Percentiles rank a stretch among this genome's conserved stretches.
Conservation (phyloP, 139 green algal genomes). For the Tetratostichococcus sp. region DNA sequence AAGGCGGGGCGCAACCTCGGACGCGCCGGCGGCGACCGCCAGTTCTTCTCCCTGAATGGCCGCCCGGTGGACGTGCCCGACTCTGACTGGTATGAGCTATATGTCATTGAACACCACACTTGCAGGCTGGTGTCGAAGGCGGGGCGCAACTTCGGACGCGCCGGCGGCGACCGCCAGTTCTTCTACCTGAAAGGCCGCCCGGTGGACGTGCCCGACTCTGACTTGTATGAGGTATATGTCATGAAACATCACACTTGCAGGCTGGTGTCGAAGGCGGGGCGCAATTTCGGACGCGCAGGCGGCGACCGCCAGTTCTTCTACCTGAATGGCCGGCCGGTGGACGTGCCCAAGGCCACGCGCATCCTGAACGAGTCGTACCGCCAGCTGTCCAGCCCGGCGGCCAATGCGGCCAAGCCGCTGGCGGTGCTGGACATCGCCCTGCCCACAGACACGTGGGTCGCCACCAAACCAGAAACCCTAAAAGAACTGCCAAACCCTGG, state of each 20-base stretch:
- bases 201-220: slow-evolving; percentile 86
- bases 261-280: slow-evolving; percentile 57
- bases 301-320: slow-evolving; percentile 88
- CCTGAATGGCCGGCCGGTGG: slow-evolving; percentile 90
- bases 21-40: no score
- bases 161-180: slow-evolving; percentile 76
- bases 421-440: slow-evolving; percentile 69
- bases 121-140: slow-evolving; percentile 47
- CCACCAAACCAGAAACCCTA: background rate
- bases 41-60: no score
- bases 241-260: no score
- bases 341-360: slow-evolving; percentile 64
- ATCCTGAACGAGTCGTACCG: slow-evolving; percentile 72
- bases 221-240: no score
- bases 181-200: slow-evolving; percentile 91
- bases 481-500: slow-evolving; percentile 4
- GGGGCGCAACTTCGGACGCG: slow-evolving; percentile 28
- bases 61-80: no score
- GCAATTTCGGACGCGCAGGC: slow-evolving; percentile 26
- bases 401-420: slow-evolving; percentile 40
- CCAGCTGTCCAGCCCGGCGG: slow-evolving; percentile 32
- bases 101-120: no score
- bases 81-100: no score
- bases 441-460: slow-evolving; percentile 23
- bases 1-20: no score